Base-by-base conservation (phyloP, 2,329 filamentous ascomycete genomes). In the Sporothrix humicola region DNA sequence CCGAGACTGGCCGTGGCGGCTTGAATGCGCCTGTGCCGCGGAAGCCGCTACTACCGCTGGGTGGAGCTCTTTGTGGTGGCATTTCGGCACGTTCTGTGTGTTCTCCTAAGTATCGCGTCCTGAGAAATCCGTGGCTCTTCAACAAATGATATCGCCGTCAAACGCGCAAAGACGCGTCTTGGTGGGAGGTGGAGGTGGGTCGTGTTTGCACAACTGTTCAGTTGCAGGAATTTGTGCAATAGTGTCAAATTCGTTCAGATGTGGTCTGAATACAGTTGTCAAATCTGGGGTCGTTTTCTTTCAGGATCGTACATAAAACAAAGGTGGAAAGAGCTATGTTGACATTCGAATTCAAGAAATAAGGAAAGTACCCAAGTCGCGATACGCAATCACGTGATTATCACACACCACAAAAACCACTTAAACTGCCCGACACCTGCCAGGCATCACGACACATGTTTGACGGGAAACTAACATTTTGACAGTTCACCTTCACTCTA, bases 11-110 rank as follows among this genome's bases (percentile, higher is more conserved):
- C 69, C 75, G 73, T 37, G 75, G 73, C 50, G 75, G 75, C 46
- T 74, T 74, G 61, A 76, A 76, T 1, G 73, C 46, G 8, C 73
- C 73, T 17, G 73, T 73, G 23, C 73, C 68, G 13, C 71, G 71
- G 20, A 74, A 74, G 2, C 66, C 66, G n/a, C 42, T 65, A 23
- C 17, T 73, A 37, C 54, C 13, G 46, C 63, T 54, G 23, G 48
- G 46, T 12, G 58, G 10, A 0, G 44, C 44, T 6, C 46, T 58
- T 50, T 73, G 72, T 20, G 73, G 74, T 7, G 72, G 73, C 75
- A 76, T 77, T 65, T 23, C 58, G 26, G 42, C 15, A 5, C 7
- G 31, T 37, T 20, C 23, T 13, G 23, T 69, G 42, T 46, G 68
- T 15, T 23, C 26, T 48, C 37, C 2, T 31, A 15, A 6, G n/a